Evolutionary conservation across 2,329 filamentous ascomycete genomes (phyloP).

Genomic region (Cladobotryum protrusum): DNA sequence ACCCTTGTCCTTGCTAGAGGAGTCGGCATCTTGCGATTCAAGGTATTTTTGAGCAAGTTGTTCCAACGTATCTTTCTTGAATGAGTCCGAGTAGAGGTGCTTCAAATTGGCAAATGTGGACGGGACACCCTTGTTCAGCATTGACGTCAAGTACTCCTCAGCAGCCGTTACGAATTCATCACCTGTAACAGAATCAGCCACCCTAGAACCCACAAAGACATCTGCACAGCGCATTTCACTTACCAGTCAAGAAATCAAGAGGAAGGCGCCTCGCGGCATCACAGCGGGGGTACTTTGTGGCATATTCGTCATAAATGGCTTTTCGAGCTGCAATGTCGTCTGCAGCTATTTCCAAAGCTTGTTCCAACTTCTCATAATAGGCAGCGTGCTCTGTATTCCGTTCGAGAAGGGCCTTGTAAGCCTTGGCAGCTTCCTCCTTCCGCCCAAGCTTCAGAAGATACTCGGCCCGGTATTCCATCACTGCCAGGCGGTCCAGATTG

Average conservation of each 20-base stretch:
- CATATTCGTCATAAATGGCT: constrained; percentile 70
- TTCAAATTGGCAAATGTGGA: constrained; percentile 97
- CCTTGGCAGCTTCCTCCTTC: constrained; percentile 73
- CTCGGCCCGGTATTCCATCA: constrained; percentile 78
- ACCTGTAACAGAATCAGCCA: constrained; percentile 40
- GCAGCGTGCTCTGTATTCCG: constrained; percentile 81
- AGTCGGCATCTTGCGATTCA: constrained; percentile 48
- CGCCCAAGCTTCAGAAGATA: constrained; percentile 73
- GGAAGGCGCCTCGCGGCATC: constrained; percentile 84
- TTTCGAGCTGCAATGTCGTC: constrained; percentile 59
- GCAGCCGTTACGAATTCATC: constrained; percentile 75
- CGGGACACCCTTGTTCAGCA: constrained; percentile 88
- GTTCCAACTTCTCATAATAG: constrained; percentile 76
- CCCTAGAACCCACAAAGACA: background rate
- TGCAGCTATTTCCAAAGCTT: constrained; percentile 55
- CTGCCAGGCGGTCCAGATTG: constrained; percentile 75
- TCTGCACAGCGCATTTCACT: constrained; percentile 14
- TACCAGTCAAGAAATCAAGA: constrained; percentile 77
- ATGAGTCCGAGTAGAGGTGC: constrained; percentile 72
- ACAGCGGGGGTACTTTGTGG: constrained; percentile 70
- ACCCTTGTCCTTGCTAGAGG: constrained; percentile 49
- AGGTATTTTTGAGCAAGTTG: constrained; percentile 74
- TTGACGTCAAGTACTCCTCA: constrained; percentile 70
- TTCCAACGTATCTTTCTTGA: constrained; percentile 72
- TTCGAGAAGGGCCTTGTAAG: constrained; percentile 74